A percentile compares a stretch with the other conserved stretches of the same genome.
Evolutionary conservation across 179 eudicot genomes (phyloP).

Genomic region (Heliamphora pulchella): DNA sequence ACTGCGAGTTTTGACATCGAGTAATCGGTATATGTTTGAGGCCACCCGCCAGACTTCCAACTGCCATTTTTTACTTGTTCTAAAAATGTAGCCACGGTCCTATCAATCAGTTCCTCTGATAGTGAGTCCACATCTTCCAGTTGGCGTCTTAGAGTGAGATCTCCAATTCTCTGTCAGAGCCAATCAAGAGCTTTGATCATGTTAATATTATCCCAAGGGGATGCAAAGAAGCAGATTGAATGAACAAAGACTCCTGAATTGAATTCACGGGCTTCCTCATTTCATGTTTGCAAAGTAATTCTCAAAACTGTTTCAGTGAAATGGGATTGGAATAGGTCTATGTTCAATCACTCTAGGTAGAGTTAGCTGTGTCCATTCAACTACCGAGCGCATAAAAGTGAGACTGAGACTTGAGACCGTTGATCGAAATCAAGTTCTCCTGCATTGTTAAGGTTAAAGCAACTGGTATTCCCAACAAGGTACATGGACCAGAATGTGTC

Average conservation of each 20-base stretch:
- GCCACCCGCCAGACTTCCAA: slow-evolving; percentile 71
- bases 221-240: background rate
- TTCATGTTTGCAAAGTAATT: slow-evolving; percentile 5
- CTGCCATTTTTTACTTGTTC: slow-evolving; percentile 77
- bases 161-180: slow-evolving; percentile 50
- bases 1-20: slow-evolving; percentile 81
- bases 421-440: slow-evolving; percentile 6
- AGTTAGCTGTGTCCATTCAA: slow-evolving; percentile 49
- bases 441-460: background rate
- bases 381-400: slow-evolving; percentile 43
- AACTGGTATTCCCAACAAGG: background rate
- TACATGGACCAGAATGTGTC: background rate
- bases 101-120: slow-evolving; percentile 67
- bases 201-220: background rate
- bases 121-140: slow-evolving; percentile 50
- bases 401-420: background rate
- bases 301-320: background rate
- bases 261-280: background rate
- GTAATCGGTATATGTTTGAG: slow-evolving; percentile 67
- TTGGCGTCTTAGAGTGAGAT: slow-evolving; percentile 52
- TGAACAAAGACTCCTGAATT: slow-evolving; percentile 8
- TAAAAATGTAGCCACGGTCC: slow-evolving; percentile 40
- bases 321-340: slow-evolving; percentile 29
- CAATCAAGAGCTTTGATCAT: slow-evolving; percentile 11
- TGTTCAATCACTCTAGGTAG: slow-evolving; percentile 66